phyloP scores from a whole-genome alignment of 495 filamentous ascomycete genomes.

The Thermochaetoides thermophila region DNA sequence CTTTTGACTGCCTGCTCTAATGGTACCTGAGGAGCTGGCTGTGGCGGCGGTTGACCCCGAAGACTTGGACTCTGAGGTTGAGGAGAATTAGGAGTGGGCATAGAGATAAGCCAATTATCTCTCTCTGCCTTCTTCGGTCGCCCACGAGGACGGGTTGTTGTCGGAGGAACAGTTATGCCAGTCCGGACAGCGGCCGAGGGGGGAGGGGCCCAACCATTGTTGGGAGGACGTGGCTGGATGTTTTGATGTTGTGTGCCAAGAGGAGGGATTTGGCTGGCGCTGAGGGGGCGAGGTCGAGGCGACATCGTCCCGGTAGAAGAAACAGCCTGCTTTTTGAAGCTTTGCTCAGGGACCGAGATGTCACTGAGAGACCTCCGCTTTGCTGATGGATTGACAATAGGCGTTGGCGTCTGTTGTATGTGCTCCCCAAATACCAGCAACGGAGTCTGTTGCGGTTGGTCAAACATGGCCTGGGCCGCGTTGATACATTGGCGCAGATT shows the following conservation, averaged over 20 bases:
- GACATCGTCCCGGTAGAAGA: conserved; percentile 12
- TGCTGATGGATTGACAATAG: conserved; percentile 21
- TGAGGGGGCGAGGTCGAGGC: conserved; percentile 7
- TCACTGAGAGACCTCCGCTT: conserved; percentile 33
- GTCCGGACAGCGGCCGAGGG: no score
- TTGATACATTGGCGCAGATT: conserved; percentile 33
- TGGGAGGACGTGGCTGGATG: conserved; percentile 24
- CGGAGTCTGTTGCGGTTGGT: conserved; percentile 20
- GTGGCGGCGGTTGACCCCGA: neutral
- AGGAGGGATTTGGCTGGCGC: conserved; percentile 17
- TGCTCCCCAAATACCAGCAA: no score
- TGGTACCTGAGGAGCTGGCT: neutral
- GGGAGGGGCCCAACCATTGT: no score
- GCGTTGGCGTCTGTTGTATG: no score
- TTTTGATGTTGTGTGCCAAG: conserved; percentile 5
- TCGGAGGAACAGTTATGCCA: no score
- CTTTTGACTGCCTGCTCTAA: conserved; percentile 1
- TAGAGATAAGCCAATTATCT: no score
- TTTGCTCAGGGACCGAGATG: conserved; percentile 25
- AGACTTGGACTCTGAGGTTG: conserved; percentile 14
- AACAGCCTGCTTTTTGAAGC: conserved; percentile 27
- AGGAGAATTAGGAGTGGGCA: no score
- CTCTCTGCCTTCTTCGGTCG: neutral
- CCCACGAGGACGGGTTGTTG: no score
- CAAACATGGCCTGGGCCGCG: conserved; percentile 30